A percentile compares a stretch with the other conserved stretches of the same genome.
These are phyloP conservation scores for Hansfordia pulvinata DNA, from an alignment of 2,329 filamentous ascomycete species.

Conservation along the genomic window DNA sequence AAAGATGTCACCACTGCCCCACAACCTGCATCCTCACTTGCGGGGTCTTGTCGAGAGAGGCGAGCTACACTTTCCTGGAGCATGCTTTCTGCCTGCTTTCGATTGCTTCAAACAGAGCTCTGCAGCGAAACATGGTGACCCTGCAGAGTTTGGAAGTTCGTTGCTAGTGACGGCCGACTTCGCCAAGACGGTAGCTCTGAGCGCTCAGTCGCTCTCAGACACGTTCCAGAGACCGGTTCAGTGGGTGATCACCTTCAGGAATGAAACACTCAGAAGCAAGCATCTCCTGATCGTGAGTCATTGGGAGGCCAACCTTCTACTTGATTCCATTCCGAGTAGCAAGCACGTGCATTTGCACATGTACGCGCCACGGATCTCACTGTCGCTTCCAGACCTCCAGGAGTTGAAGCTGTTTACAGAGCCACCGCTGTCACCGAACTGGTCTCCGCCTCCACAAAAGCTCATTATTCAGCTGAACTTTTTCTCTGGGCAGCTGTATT, in stretches of 20 bases:
- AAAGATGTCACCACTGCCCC: conserved; percentile 19
- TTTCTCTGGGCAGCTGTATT: conserved; percentile 56
- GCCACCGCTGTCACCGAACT: too few species aligned
- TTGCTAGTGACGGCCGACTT: conserved; percentile 38
- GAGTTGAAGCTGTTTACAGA: conserved; percentile 27
- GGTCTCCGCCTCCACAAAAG: too few species aligned
- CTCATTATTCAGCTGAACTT: conserved; percentile 41
- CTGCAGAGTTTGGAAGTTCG: conserved; percentile 27
- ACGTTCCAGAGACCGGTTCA: conserved; percentile 37
- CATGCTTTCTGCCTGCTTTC: conserved; percentile 31
- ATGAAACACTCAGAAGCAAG: neutral
- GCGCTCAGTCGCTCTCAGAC: conserved; percentile 17
- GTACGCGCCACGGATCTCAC: conserved; percentile 31
- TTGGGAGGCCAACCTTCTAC: conserved; percentile 41
- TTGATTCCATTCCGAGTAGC: conserved; percentile 21
- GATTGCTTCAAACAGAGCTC: conserved; percentile 23
- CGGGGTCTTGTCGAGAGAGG: conserved; percentile 23
- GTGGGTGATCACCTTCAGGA: conserved; percentile 20
- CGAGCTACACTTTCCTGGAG: conserved; percentile 8
- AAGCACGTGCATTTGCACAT: conserved; percentile 28
- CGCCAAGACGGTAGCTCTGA: conserved; percentile 23
- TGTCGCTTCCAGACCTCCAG: conserved; percentile 26
- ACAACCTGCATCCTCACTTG: conserved; percentile 30
- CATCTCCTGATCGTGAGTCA: conserved; percentile 44
- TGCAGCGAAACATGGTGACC: conserved; percentile 19